Evolutionary conservation across 2,329 filamentous ascomycete genomes (phyloP), one percentile per base, ranked within the genome.

Genomic region (Cladosporium phlei): DNA sequence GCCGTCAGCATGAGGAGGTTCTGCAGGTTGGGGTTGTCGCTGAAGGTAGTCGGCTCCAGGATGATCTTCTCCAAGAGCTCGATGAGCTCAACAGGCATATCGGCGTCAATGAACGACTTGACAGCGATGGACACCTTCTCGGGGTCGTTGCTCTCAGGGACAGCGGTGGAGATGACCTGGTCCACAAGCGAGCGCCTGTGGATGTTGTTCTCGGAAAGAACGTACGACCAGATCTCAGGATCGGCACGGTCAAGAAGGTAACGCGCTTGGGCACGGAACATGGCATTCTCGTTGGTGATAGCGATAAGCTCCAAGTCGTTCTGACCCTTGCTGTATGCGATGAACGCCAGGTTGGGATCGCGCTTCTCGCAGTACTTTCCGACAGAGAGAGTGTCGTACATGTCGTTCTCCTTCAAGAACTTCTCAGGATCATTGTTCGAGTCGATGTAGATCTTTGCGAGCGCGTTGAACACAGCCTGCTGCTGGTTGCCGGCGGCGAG

Each of bases 301-400:
- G 86, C 93, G 69, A 98, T 91, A 47, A 98, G 79, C 71, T 98
- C 94, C 24, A 98, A 72, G 62, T 98, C 93, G 56, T 98, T 98
- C 69, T 96, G 88, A 16, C 93, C 93, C 76, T 98, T 98, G 59
- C 83, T 80, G 68, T 96, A 98, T 52, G 89, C 87, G 64, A 97
- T 95, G 69, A 86, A 95, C 3, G 88, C 91, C 46, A 98, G 75
- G 66, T 95, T 95, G 53, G 93, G 93, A 61, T 98, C 93, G 25
- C 93, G 86, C 79, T 97, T 97, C 75, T 96, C 91, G 66, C 91
- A 98, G 75, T 98, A 98, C 71, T 95, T 96, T 66, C 93, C 93
- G 46, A 98, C 88, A 19, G 77, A 80, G 30, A 97, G 74, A 3
- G 93, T 88, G 63, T 98, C 93, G 58, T 98, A 98, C 66, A 93